A percentile compares a stretch with the other conserved stretches of the same genome.
Conservation (phyloP, 2,329 filamentous ascomycete genomes). For the Stemphylium vesicarium region DNA sequence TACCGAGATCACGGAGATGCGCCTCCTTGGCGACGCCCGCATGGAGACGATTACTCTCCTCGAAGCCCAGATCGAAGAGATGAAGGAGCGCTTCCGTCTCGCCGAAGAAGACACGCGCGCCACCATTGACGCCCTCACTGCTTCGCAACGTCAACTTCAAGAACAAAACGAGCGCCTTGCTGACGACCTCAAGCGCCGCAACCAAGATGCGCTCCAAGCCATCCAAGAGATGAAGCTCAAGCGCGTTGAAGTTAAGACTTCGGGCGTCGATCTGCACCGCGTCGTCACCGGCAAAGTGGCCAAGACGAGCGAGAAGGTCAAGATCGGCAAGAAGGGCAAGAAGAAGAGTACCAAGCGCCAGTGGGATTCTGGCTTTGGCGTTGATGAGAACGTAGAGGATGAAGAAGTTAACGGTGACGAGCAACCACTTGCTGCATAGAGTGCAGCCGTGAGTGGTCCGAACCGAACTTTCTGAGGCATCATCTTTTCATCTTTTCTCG, state of each 20-base stretch:
- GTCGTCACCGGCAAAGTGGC: constrained; percentile 38
- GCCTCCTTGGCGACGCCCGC: constrained; percentile 41
- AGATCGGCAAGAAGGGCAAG: constrained; percentile 41
- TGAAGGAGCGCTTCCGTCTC: constrained; percentile 41
- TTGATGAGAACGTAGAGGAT: constrained; percentile 30
- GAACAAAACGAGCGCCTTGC: constrained; percentile 41
- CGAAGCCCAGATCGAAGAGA: constrained; percentile 36
- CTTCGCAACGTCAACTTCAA: constrained; percentile 35
- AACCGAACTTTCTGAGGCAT: background rate
- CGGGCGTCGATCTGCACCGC: constrained; percentile 32
- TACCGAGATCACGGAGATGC: constrained; percentile 44
- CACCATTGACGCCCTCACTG: constrained; percentile 41
- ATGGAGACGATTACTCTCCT: constrained; percentile 42
- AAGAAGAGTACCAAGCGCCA: constrained; percentile 35
- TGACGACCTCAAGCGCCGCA: constrained; percentile 36
- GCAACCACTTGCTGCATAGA: constrained; percentile 23
- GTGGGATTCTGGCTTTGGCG: constrained; percentile 45
- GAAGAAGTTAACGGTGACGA: constrained; percentile 19
- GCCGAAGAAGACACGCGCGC: constrained; percentile 36
- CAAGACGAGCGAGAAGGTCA: constrained; percentile 42
- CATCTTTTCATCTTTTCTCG: constrained; percentile 2
- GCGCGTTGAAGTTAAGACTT: constrained; percentile 39
- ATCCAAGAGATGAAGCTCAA: constrained; percentile 44
- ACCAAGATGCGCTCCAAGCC: constrained; percentile 35
- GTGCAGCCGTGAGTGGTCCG: background rate